These are phyloP conservation scores for Podila minutissima DNA, from an alignment of 192 early-diverging fungal species.

Conservation along the genomic window DNA sequence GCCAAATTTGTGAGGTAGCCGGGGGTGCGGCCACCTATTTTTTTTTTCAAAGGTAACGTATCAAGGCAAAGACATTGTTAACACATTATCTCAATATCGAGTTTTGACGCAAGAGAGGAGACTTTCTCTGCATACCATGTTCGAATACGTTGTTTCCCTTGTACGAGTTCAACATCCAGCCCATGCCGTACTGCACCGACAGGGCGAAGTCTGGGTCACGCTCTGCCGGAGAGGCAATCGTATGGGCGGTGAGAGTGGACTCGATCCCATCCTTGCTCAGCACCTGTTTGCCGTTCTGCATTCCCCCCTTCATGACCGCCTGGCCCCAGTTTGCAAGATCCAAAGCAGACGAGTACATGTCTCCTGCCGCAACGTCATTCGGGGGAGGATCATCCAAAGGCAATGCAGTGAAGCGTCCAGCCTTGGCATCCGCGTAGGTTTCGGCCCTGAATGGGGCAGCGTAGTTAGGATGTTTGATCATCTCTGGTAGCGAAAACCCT, in stretches of 20 bases:
- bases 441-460: conserved; percentile 14
- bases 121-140: not conserved
- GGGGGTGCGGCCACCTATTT: not conserved
- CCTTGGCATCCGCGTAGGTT: conserved; percentile 15
- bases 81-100: too few relatives aligned
- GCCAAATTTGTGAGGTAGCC: not conserved
- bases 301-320: conserved; percentile 4
- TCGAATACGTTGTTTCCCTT: not conserved
- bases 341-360: conserved; percentile 25
- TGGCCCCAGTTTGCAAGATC: conserved; percentile 23
- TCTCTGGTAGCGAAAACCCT: conserved; percentile 23
- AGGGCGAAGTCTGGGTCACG: not conserved
- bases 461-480: conserved; percentile 17
- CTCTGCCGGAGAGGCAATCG: not conserved
- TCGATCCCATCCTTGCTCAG: conserved; percentile 4
- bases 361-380: conserved; percentile 10
- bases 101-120: too few relatives aligned
- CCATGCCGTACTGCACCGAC: not conserved
- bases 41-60: not conserved
- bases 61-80: too few relatives aligned
- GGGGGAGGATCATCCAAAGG: too few relatives aligned
- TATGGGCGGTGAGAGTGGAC: not conserved
- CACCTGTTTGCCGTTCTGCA: conserved; percentile 12
- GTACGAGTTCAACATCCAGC: not conserved
- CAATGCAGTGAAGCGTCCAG: not conserved